Percentiles rank a stretch among this genome's conserved stretches.
phyloP scores from a whole-genome alignment of 2,329 filamentous ascomycete species.

The Epicoccum sorghinum region DNA sequence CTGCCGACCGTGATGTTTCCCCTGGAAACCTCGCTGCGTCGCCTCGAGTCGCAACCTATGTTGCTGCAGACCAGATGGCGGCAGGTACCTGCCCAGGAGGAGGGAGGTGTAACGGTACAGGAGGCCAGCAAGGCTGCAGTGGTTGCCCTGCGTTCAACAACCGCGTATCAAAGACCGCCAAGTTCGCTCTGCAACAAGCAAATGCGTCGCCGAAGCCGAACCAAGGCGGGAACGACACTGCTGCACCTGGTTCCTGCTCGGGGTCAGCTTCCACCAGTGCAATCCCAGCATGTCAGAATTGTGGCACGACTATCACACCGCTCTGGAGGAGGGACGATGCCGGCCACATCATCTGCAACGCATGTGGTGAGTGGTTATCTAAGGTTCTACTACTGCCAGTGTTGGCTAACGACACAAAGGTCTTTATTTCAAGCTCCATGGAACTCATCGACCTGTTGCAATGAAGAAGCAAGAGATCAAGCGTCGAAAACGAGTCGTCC shows the following conservation, averaged over 20 bases:
- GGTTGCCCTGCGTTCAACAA: slow-evolving; percentile 99
- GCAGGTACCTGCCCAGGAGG: slow-evolving; percentile 94
- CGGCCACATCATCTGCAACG: slow-evolving; percentile 97
- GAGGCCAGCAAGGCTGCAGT: slow-evolving; percentile 91
- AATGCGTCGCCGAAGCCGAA: slow-evolving; percentile 33
- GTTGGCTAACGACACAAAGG: slow-evolving; percentile 59
- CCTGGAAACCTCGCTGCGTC: slow-evolving; percentile 47
- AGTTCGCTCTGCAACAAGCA: slow-evolving; percentile 63
- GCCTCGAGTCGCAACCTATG: slow-evolving; percentile 68
- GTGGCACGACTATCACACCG: slow-evolving; percentile 93
- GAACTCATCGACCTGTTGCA: slow-evolving; percentile 88
- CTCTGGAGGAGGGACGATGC: slow-evolving; percentile 93
- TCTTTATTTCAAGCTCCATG: slow-evolving; percentile 95
- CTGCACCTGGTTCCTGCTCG: slow-evolving; percentile 24
- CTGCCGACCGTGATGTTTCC: slow-evolving; percentile 48
- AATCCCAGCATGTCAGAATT: slow-evolving; percentile 95
- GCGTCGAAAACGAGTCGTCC: slow-evolving; percentile 90
- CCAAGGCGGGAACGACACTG: slow-evolving; percentile 23
- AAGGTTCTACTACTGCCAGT: not conserved
- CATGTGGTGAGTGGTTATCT: slow-evolving; percentile 74
- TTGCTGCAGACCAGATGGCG: slow-evolving; percentile 74
- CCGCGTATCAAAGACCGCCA: slow-evolving; percentile 84
- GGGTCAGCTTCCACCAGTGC: slow-evolving; percentile 53
- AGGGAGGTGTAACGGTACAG: slow-evolving; percentile 93
- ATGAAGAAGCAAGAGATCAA: slow-evolving; percentile 99